phyloP scores from a whole-genome alignment of 1,139 yeast genomes.

The Blastobotrys buckinghamii region DNA sequence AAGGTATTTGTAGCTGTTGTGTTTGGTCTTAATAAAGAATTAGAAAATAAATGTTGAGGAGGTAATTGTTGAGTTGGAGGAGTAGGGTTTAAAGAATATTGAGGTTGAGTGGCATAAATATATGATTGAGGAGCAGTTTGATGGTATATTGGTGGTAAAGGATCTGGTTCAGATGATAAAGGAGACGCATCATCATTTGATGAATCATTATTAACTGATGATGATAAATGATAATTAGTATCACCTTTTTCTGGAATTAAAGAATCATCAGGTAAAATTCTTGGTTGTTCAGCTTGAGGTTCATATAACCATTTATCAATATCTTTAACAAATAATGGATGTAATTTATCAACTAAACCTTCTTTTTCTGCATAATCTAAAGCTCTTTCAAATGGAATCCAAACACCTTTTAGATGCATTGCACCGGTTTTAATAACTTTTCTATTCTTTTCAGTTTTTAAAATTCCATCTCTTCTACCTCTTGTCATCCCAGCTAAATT shows the following conservation, averaged over 20 bases:
- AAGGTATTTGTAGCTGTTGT: not conserved
- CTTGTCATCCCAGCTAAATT: slow-evolving; percentile 92
- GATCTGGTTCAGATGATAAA: not conserved
- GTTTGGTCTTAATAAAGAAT: not conserved
- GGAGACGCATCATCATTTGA: not conserved
- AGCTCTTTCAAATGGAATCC: slow-evolving; percentile 95
- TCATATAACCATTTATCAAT: slow-evolving; percentile 42
- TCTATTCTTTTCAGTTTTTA: slow-evolving; percentile 76
- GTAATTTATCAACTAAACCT: slow-evolving; percentile 71
- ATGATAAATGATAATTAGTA: not conserved
- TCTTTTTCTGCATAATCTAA: slow-evolving; percentile 81
- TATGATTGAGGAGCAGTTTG: not conserved
- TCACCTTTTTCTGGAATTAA: not conserved
- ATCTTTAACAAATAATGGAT: slow-evolving; percentile 82
- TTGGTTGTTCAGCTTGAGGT: slow-evolving; percentile 11
- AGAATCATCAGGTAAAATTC: slow-evolving; percentile 4
- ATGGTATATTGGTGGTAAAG: not conserved
- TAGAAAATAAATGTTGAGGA: not conserved
- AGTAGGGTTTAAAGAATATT: not conserved
- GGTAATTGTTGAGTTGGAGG: slow-evolving; percentile 5
- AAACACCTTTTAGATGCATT: slow-evolving; percentile 92
- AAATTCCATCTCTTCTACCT: slow-evolving; percentile 91
- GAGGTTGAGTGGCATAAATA: not conserved
- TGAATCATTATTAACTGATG: not conserved
- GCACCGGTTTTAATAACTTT: slow-evolving; percentile 92